Base-by-base conservation (phyloP, 352 stramenopile genomes). In the Nothophytophthora sp. region DNA sequence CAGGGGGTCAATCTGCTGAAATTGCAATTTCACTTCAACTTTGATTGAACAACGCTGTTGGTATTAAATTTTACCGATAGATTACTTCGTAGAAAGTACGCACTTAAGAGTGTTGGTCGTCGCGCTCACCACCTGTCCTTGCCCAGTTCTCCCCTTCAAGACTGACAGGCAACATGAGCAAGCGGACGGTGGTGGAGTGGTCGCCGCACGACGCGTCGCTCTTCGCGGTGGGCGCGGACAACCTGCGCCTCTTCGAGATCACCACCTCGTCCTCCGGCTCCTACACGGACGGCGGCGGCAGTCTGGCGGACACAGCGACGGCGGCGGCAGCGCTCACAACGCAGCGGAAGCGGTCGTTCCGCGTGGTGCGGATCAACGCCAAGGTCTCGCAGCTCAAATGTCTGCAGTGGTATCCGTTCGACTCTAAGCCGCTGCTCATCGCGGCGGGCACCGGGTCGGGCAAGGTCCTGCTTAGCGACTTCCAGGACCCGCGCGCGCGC, bases 391-490 rank as follows among this genome's bases (percentile, higher is more conserved):
- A 93, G 59, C 69, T 92, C 50, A 91, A 91, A 58, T 91, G 82
- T 63, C 67, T 95, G 63, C 72, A 89, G 50, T 95, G 85, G 85
- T 74, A 91, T 50, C 85, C 85, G 35, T 84, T 91, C 44, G 70
- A 74, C 13, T 37, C 61, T 55, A 88, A 91, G 51, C 72, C 82
- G 37, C 68, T 89, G 32, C 64, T 92, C 35, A 88, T 95, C 45
- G 79, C 81, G 13, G 76, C 85, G 0, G 85, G 85, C 13, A 80
- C 89, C 16, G 72, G 78, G 5, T 80, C 79, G 1, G 85, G 85
- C 33, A 95, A 95, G 46, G 74, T 95, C 36, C 57, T 95, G 22
- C 36, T 95, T n/a, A 88, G 73, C 55, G 81, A 95, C 45, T 93
- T 95, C 45, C 58, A 86, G 34, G 82, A 88, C 63, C 57, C 76